Conservation (phyloP, 257 asterid genomes). For the Penstemon eatonii region DNA sequence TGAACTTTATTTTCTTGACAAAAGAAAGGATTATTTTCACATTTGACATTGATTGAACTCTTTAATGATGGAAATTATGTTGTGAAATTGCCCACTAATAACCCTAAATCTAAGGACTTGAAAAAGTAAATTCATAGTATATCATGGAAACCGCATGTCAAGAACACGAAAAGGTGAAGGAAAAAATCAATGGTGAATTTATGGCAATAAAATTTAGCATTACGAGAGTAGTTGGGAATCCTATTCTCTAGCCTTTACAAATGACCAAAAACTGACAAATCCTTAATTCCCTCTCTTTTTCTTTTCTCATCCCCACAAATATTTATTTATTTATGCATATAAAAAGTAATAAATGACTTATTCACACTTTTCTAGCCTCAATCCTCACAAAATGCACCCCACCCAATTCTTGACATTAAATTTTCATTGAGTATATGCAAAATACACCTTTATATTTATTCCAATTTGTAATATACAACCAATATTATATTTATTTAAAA, state of each 20-base stretch:
- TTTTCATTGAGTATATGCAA: not conserved
- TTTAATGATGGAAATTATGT: too few species aligned
- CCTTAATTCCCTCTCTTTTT: slow-evolving; percentile 22
- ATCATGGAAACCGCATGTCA: too few species aligned
- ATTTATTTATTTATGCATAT: not conserved
- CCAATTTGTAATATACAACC: too few species aligned
- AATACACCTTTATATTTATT: too few species aligned
- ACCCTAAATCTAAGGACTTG: not conserved
- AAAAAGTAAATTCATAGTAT: too few species aligned
- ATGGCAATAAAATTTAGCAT: slow-evolving; percentile 10
- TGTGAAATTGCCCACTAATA: not conserved
- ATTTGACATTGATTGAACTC: not conserved
- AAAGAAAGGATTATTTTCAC: not conserved
- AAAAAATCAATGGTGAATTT: slow-evolving; percentile 21
- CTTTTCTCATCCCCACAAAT: not conserved
- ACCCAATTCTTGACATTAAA: slow-evolving; percentile 29
- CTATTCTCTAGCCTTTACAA: slow-evolving; percentile 37
- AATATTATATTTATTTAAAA: too few species aligned
- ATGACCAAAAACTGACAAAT: slow-evolving; percentile 23
- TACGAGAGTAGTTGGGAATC: slow-evolving; percentile 35
- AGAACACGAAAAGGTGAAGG: slow-evolving; percentile 29
- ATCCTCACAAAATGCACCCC: not conserved
- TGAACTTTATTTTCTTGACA: too few species aligned
- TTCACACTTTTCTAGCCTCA: slow-evolving; percentile 17
- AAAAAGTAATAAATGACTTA: not conserved